Evolutionary conservation across 768 basidiomycete genomes (phyloP).

Genomic region (Agaricus subrufescens): DNA sequence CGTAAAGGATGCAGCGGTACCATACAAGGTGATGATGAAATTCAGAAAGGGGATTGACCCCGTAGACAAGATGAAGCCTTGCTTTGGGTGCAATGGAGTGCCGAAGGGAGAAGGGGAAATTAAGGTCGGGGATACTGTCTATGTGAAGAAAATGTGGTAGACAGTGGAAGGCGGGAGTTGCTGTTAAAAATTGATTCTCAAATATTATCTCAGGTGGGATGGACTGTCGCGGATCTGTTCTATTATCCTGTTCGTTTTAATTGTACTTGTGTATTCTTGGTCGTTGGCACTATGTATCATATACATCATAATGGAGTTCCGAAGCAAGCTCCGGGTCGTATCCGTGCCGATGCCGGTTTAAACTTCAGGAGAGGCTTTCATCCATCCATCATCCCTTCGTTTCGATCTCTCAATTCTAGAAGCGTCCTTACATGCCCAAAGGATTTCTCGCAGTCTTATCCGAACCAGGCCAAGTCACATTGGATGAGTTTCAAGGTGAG

Average conservation of each 20-base stretch:
- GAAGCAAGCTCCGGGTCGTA: too few relatives aligned
- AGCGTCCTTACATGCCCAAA: conserved; percentile 22
- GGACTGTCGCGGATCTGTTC: too few relatives aligned
- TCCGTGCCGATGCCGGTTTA: too few relatives aligned
- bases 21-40: conserved; percentile 72
- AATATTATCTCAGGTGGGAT: too few relatives aligned
- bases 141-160: conserved; percentile 35
- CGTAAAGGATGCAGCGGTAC: conserved; percentile 64
- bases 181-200: too few relatives aligned
- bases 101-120: conserved; percentile 46
- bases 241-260: too few relatives aligned
- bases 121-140: conserved; percentile 58
- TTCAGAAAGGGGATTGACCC: conserved; percentile 61
- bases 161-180: too few relatives aligned
- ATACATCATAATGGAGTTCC: too few relatives aligned
- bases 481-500: conserved; percentile 45
- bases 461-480: conserved; percentile 38
- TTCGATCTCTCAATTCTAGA: too few relatives aligned
- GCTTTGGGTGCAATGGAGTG: conserved; percentile 65
- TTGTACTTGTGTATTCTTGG: too few relatives aligned
- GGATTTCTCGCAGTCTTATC: conserved; percentile 47
- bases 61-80: conserved; percentile 42
- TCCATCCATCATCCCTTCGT: neutral
- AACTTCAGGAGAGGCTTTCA: too few relatives aligned
- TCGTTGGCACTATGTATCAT: too few relatives aligned